Conservation (phyloP, 352 stramenopile species). For the Phytophthora syringae region DNA sequence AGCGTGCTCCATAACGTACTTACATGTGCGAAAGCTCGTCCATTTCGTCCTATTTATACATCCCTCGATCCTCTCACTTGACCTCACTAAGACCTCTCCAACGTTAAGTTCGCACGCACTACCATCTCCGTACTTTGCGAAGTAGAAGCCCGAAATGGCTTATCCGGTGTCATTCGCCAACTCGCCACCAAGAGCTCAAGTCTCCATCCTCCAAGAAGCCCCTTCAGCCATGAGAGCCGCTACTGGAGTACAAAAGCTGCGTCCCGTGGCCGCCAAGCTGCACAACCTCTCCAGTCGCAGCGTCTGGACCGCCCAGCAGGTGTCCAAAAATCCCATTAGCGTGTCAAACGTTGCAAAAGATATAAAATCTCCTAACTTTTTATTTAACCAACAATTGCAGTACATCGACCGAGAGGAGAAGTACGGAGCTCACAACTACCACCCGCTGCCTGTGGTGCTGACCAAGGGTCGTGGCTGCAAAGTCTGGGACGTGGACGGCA, state of each 20-base stretch:
- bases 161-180: conserved; percentile 31
- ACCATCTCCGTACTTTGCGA: conserved; percentile 3
- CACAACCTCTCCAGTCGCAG: conserved; percentile 30
- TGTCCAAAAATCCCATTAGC: conserved; percentile 5
- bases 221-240: conserved; percentile 34
- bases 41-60: not conserved
- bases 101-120: not conserved
- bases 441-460: conserved; percentile 98
- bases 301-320: conserved; percentile 53
- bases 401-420: conserved; percentile 92
- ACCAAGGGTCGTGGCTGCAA: conserved; percentile 92
- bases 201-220: not conserved
- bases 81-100: conserved; percentile 6
- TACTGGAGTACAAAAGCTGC: conserved; percentile 27
- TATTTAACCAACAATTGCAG: conserved; percentile 37
- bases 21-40: not conserved
- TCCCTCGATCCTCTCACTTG: not conserved
- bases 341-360: conserved; percentile 7
- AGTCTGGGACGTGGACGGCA: conserved; percentile 97
- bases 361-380: conserved; percentile 2
- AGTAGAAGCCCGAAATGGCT: not conserved
- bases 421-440: conserved; percentile 98
- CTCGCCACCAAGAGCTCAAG: conserved; percentile 23
- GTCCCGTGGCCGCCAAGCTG: conserved; percentile 21
- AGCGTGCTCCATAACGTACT: not conserved